phyloP scores from a whole-genome alignment of 768 basidiomycete species.

The Mycena rebaudengoi region DNA sequence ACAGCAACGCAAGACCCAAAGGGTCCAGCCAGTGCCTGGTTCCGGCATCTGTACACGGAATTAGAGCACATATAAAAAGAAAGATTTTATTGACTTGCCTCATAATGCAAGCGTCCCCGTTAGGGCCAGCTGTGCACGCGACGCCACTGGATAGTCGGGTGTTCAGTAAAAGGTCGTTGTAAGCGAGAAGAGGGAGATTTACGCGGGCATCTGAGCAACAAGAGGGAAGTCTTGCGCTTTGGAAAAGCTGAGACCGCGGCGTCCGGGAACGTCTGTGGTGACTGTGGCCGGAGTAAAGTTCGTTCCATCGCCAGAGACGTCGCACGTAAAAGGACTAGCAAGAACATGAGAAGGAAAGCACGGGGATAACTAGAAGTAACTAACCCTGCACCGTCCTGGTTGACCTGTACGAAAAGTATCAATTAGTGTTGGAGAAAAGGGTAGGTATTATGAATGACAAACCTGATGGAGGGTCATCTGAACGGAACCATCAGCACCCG shows the following conservation, averaged over 20 bases:
- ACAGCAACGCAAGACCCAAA: slow-evolving; percentile 25
- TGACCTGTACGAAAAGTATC: too few species aligned
- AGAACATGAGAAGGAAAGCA: neutral
- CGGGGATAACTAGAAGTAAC: neutral
- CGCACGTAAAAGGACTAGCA: slow-evolving; percentile 19
- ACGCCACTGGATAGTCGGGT: slow-evolving; percentile 8
- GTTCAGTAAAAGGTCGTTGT: neutral
- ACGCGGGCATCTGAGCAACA: slow-evolving; percentile 24
- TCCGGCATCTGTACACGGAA: slow-evolving; percentile 5
- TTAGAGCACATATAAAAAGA: neutral
- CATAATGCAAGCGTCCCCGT: slow-evolving; percentile 28
- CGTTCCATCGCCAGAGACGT: slow-evolving; percentile 24
- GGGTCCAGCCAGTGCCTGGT: slow-evolving; percentile 17
- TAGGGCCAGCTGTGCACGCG: slow-evolving; percentile 23
- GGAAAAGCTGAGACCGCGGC: slow-evolving; percentile 9
- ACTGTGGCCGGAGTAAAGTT: slow-evolving; percentile 24
- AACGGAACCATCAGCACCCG: slow-evolving; percentile 21
- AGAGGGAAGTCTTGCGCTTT: slow-evolving; percentile 22
- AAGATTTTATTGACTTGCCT: neutral
- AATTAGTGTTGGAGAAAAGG: too few species aligned
- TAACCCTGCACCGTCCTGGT: slow-evolving; percentile 27
- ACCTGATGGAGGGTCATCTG: slow-evolving; percentile 28
- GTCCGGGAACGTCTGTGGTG: slow-evolving; percentile 19
- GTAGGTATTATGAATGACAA: too few species aligned
- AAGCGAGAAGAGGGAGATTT: neutral